Conservation (phyloP, 2,329 filamentous ascomycete genomes). For the Fusarium devonianum region DNA sequence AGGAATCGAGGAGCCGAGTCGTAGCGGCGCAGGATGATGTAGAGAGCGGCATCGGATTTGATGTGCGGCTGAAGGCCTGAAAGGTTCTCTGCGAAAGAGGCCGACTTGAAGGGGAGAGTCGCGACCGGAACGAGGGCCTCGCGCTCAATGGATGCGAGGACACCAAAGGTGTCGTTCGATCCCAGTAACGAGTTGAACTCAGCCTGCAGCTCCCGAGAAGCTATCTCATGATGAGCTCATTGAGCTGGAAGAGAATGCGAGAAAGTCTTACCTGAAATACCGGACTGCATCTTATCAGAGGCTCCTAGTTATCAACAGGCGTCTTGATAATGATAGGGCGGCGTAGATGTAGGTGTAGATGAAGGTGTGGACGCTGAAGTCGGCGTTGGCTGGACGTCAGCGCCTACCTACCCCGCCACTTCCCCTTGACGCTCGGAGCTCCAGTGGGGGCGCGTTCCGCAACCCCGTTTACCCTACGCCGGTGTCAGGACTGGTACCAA, state of each 20-base stretch:
- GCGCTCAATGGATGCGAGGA: slow-evolving; percentile 73
- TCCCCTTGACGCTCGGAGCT: slow-evolving; percentile 30
- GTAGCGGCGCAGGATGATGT: slow-evolving; percentile 76
- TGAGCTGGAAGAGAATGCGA: neutral
- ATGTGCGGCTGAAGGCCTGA: slow-evolving; percentile 67
- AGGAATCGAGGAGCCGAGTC: slow-evolving; percentile 65
- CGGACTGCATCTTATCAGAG: slow-evolving; percentile 71
- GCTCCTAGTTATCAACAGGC: neutral
- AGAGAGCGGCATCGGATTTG: slow-evolving; percentile 71
- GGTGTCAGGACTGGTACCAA: too few species aligned
- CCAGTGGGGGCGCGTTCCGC: slow-evolving; percentile 25
- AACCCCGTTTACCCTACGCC: slow-evolving; percentile 32
- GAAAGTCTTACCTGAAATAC: slow-evolving; percentile 70
- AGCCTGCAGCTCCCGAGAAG: slow-evolving; percentile 77
- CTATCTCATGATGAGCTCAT: slow-evolving; percentile 50
- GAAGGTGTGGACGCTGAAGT: slow-evolving; percentile 23
- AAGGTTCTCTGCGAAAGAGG: slow-evolving; percentile 71
- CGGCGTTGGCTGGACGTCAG: slow-evolving; percentile 31
- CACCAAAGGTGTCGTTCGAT: slow-evolving; percentile 68
- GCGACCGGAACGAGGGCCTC: slow-evolving; percentile 71
- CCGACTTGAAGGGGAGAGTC: slow-evolving; percentile 59
- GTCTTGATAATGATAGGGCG: neutral
- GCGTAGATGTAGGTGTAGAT: slow-evolving; percentile 1
- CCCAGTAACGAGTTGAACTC: slow-evolving; percentile 75
- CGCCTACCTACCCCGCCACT: slow-evolving; percentile 39